Base-by-base conservation (phyloP, 1,284 basidiomycete species). In the Irpex sp. region DNA sequence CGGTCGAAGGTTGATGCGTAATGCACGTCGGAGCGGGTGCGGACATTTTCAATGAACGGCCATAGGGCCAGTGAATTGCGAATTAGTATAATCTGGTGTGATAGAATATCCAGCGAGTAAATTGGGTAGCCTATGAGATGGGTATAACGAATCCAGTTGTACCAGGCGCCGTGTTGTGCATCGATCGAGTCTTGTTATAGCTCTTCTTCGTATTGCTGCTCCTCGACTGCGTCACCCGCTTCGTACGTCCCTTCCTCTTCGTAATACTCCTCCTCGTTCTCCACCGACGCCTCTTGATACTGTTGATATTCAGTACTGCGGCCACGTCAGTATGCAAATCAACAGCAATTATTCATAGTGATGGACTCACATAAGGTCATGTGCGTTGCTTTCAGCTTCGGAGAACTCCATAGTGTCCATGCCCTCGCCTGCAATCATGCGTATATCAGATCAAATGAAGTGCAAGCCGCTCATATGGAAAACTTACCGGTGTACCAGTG, bases 351-450 rank as follows among this genome's bases (percentile, higher is more conserved):
- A 38, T 49, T 13, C 17, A 57, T 8, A 19, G 19, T 2, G 48
- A 60, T 38, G 62, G 57, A 78, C 92, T 73, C 75, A 92, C 90
- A 94, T 87, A 52, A 94, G 73, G 78, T 94, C 93, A n/a, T 83
- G 82, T 13, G 85, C 79, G 73, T 94, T 94, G 72, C 88, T 92
- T 77, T 94, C 92, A 0, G 93, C 92, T 74, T 97, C 94, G 1
- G 92, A 87, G 77, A 97, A 96, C 77, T 97, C 95, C 91, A 96
- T 91, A 58, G 86, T 76, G 74, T 94, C 93, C 94, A 95, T 95
- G 61, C 94, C 94, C 75, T 96, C 94, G 37, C 64, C 62, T 64
- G 38, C 34, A 36, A 56, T 13, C 21, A 17, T 6, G 54, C 11
- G 34, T 13, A 6, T 34, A 17, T 9, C 13, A 11, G 26, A 36